Evolutionary conservation across 257 asterid species (phyloP), one percentile per base, ranked within the genome.

Genomic region (Paulownia fortunei): DNA sequence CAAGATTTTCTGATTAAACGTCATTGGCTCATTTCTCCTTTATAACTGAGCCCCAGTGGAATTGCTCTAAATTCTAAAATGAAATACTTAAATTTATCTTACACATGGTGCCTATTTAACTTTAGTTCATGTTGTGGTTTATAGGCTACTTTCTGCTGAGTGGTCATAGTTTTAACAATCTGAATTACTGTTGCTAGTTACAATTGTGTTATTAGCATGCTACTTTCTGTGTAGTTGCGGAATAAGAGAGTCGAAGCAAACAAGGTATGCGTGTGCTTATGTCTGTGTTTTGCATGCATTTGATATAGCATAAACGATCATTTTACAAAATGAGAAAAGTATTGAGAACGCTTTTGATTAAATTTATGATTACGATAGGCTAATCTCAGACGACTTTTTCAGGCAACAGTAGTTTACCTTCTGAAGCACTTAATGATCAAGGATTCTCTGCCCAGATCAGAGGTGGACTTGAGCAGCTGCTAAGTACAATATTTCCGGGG

Each of bases 391-490:
- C 12, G 18, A 34, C 68, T 10, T 76, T 80, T 79, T 55, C 89
- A 88, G 96, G 90, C 78, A 69, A 79, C 68, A 51, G 69, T 66
- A 72, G 66, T 60, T 66, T 82, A 69, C 66, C 84, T 41, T 78
- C 79, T 67, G 96, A 86, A 70, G 86, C 76, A 58, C 77, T 82
- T 36, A 83, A 77, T 49, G 90, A 80, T 52, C 84, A 70, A 71
- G 97, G 83, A 70, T 66, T 80, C 42, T 56, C 92, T 10, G 63
- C 83, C 23, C 87, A 86, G 85, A 71, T 85, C 77, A 76, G 81
- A 49, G 86, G 88, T 72, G 88, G 89, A 74, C 70, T 92, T 44
- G 92, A 90, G 71, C 94, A 88, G 79, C 83, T 88, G 77, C 81
- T 90, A 52, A 85, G 93, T 64, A 76, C 89, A 23, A 70, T 90